Conservation (phyloP, 257 asterid species). For the Nicotiana tabacum region DNA sequence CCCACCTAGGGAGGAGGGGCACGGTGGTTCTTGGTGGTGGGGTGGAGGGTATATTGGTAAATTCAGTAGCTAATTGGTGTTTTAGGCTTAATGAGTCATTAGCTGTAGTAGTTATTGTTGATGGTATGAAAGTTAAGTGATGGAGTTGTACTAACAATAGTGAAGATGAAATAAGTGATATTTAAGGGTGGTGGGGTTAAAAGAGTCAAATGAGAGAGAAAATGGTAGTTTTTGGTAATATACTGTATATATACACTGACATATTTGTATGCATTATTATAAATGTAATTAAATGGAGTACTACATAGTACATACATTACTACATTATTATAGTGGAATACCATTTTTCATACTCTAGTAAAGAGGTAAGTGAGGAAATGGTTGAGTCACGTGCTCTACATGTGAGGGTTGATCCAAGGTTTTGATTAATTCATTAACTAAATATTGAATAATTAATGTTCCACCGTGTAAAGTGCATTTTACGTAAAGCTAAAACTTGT, state of each 20-base stretch:
- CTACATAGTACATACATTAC: too few species aligned
- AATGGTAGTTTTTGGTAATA: neutral
- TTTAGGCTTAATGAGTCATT: neutral
- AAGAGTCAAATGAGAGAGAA: slow-evolving; percentile 1
- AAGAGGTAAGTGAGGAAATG: neutral
- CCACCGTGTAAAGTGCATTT: neutral
- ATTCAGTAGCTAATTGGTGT: neutral
- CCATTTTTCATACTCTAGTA: too few species aligned
- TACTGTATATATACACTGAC: neutral
- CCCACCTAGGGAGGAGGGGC: slow-evolving; percentile 14
- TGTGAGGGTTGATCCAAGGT: neutral
- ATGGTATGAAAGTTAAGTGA: neutral
- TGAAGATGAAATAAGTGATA: neutral
- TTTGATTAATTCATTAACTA: neutral
- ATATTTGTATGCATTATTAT: neutral
- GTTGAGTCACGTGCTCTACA: neutral
- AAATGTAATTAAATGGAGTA: too few species aligned
- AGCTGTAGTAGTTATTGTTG: neutral
- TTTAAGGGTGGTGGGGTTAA: neutral
- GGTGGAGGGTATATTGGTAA: slow-evolving; percentile 22
- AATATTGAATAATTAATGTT: neutral
- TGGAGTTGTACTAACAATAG: neutral
- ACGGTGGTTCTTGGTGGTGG: slow-evolving; percentile 36
- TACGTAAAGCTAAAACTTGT: neutral
- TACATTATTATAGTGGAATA: too few species aligned